Evolutionary conservation across 345 rosid species (phyloP).

Genomic region (Citrus medica): DNA sequence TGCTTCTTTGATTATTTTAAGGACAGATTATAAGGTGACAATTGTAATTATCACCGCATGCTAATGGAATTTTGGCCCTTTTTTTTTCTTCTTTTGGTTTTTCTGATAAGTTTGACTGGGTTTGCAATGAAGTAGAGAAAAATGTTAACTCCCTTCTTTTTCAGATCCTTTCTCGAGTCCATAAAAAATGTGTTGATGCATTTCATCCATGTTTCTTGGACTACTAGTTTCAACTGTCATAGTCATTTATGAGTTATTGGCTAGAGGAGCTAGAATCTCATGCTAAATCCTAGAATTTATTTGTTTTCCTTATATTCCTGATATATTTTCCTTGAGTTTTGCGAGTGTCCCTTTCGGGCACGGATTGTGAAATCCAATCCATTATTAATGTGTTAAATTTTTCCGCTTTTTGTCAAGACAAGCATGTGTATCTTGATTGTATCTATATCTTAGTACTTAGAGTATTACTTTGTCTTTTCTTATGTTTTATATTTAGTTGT

Average conservation of each 20-base stretch:
- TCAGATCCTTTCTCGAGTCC: background rate
- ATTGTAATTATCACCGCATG: background rate
- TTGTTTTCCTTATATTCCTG: background rate
- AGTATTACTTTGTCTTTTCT: slow-evolving; percentile 16
- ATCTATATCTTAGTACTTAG: background rate
- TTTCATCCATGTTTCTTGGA: background rate
- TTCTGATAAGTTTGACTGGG: background rate
- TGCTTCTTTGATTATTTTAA: background rate
- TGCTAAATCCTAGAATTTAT: background rate
- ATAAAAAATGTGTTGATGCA: background rate
- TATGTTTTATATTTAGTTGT: slow-evolving; percentile 11
- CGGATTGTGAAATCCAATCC: slow-evolving; percentile 17
- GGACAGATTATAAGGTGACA: background rate
- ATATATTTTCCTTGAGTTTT: slow-evolving; percentile 4
- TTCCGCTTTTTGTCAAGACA: slow-evolving; percentile 8
- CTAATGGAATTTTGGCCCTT: background rate
- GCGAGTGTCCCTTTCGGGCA: slow-evolving; percentile 14
- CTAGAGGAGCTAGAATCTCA: slow-evolving; percentile 8
- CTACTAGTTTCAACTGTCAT: background rate
- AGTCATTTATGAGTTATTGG: background rate
- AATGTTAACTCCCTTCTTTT: background rate
- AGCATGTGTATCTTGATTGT: slow-evolving; percentile 6
- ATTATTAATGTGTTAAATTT: background rate
- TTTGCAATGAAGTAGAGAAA: background rate
- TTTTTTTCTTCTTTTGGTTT: background rate